phyloP scores from a whole-genome alignment of 352 stramenopile species.

The Phytopythium oedochilum region DNA sequence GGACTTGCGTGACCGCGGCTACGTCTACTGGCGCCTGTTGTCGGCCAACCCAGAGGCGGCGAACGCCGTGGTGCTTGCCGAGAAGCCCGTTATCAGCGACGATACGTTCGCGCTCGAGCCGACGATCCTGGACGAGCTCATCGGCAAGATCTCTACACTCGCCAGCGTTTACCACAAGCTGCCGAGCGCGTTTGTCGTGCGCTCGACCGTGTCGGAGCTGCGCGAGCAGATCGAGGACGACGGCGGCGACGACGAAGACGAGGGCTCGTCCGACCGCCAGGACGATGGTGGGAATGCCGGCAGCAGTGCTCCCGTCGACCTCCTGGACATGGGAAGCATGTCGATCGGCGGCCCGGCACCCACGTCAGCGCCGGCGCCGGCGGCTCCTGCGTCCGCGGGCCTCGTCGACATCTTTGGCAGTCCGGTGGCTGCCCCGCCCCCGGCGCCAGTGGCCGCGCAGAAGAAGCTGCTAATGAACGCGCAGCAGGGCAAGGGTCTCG shows the following conservation, averaged over 20 bases:
- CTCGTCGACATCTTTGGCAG: constrained; percentile 86
- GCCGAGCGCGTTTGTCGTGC: constrained; percentile 76
- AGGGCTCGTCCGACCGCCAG: constrained; percentile 50
- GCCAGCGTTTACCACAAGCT: constrained; percentile 98
- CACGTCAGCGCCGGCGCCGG: constrained; percentile 21
- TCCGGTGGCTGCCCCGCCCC: constrained; percentile 19
- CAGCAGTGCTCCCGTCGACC: constrained; percentile 38
- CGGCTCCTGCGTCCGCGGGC: constrained; percentile 26
- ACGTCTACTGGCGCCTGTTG: constrained; percentile 99
- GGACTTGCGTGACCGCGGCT: constrained; percentile 97
- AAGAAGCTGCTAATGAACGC: constrained; percentile 76
- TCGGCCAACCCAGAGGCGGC: constrained; percentile 98
- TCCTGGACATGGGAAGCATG: constrained; percentile 86
- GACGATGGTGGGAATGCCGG: constrained; percentile 33
- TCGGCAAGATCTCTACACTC: constrained; percentile 97
- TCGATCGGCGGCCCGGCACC: constrained; percentile 55
- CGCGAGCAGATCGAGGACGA: constrained; percentile 67
- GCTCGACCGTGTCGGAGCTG: constrained; percentile 75
- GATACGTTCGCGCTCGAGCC: constrained; percentile 96
- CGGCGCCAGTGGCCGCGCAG: constrained; percentile 12
- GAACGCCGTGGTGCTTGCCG: constrained; percentile 96
- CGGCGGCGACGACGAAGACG: constrained; percentile 47
- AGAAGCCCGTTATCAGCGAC: constrained; percentile 99
- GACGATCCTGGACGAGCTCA: constrained; percentile 94
- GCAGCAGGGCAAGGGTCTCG: constrained; percentile 86